Evolutionary conservation across 768 basidiomycete genomes (phyloP).

Genomic region (Mycena albidolilacea): DNA sequence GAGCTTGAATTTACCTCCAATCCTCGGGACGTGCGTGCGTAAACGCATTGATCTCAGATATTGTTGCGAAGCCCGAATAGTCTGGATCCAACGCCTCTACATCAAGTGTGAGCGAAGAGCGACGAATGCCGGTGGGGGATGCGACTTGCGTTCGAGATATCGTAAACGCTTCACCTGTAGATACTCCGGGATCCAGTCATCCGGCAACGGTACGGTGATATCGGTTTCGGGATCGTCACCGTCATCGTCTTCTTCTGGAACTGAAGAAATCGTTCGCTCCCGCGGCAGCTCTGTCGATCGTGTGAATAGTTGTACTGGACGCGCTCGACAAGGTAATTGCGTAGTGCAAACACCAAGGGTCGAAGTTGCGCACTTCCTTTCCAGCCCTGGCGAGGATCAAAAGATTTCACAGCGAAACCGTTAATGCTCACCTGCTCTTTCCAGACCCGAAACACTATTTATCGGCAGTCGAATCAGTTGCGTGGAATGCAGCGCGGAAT

Average conservation of each 20-base stretch:
- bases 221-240: constrained; percentile 22
- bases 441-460: constrained; percentile 43
- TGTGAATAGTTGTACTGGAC: constrained; percentile 6
- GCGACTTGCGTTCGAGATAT: constrained; percentile 15
- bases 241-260: constrained; percentile 30
- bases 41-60: constrained; percentile 28
- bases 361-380: constrained; percentile 25
- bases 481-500: not conserved
- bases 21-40: constrained; percentile 18
- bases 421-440: constrained; percentile 24
- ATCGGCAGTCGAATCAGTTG: not conserved
- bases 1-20: constrained; percentile 13
- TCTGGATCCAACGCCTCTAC: constrained; percentile 23
- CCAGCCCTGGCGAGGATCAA: constrained; percentile 10
- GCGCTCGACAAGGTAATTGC: constrained; percentile 31
- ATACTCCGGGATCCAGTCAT: constrained; percentile 8
- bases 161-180: constrained; percentile 27
- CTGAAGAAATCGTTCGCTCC: constrained; percentile 12
- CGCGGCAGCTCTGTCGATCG: constrained; percentile 21
- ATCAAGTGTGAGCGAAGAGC: not conserved
- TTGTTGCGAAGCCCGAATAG: constrained; percentile 26
- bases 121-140: not conserved
- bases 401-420: not conserved
- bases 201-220: not conserved
- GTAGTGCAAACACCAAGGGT: constrained; percentile 20